Conservation (phyloP, 305 asterid species). For the Fraxinus albicans region DNA sequence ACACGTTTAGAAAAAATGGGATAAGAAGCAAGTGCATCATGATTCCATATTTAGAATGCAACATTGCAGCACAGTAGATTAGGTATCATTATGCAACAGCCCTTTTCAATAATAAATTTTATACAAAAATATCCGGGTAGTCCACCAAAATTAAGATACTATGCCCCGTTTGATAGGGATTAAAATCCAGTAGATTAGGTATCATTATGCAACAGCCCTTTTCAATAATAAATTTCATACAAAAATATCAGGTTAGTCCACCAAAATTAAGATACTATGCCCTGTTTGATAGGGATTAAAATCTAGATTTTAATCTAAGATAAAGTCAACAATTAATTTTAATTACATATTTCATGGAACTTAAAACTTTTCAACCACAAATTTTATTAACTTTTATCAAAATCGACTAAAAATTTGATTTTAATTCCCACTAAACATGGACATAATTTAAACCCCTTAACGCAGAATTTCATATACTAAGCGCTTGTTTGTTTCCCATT, state of each 20-base stretch:
- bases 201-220: background rate
- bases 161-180: background rate
- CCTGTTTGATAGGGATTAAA: no score
- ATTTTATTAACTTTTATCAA: no score
- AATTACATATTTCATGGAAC: background rate
- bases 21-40: constrained; percentile 1
- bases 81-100: background rate
- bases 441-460: background rate
- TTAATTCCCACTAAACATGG: background rate
- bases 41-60: background rate
- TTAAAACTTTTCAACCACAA: background rate
- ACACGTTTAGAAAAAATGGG: constrained; percentile 14
- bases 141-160: background rate
- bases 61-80: background rate
- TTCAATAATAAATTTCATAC: background rate
- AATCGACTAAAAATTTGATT: background rate
- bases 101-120: background rate
- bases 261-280: background rate
- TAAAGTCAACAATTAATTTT: no score
- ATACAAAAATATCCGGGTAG: background rate
- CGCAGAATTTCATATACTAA: background rate
- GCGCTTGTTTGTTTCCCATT: background rate
- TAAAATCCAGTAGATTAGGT: background rate
- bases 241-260: background rate
- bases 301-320: no score